phyloP scores from a whole-genome alignment of 2,329 filamentous ascomycete genomes.

The Aspergillus bombycis region DNA sequence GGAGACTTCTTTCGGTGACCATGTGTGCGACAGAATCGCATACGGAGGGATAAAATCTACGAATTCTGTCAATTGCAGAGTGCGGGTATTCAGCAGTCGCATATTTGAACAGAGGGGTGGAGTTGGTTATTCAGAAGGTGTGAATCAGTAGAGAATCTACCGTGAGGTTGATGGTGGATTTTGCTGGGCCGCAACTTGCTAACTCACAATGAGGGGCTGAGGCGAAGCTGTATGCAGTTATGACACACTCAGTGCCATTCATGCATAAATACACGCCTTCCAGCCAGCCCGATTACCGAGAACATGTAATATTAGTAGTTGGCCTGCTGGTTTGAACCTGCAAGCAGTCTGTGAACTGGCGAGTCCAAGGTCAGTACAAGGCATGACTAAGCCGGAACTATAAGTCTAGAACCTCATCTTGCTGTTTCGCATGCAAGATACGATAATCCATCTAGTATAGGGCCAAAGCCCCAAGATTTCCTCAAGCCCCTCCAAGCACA shows the following conservation, averaged over 20 bases:
- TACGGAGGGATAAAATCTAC: not conserved
- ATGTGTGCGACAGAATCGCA: slow-evolving; percentile 8
- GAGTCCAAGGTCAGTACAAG: no score
- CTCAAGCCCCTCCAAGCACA: no score
- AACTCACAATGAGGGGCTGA: no score
- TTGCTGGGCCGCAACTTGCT: no score
- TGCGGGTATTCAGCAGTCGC: not conserved
- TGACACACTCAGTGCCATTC: no score
- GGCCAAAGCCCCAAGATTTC: no score
- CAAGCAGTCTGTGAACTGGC: not conserved
- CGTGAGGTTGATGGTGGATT: no score
- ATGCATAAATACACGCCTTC: no score
- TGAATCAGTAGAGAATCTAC: no score
- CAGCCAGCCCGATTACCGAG: no score
- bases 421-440: not conserved
- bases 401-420: not conserved
- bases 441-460: not conserved
- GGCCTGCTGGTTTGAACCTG: not conserved
- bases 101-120: not conserved
- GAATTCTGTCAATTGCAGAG: not conserved
- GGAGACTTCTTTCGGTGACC: not conserved
- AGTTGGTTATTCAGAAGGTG: not conserved
- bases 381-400: not conserved
- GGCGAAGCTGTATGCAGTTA: no score
- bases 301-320: no score